Base-by-base conservation (phyloP, 2,329 filamentous ascomycete genomes). In the Coniochaeta sp. region DNA sequence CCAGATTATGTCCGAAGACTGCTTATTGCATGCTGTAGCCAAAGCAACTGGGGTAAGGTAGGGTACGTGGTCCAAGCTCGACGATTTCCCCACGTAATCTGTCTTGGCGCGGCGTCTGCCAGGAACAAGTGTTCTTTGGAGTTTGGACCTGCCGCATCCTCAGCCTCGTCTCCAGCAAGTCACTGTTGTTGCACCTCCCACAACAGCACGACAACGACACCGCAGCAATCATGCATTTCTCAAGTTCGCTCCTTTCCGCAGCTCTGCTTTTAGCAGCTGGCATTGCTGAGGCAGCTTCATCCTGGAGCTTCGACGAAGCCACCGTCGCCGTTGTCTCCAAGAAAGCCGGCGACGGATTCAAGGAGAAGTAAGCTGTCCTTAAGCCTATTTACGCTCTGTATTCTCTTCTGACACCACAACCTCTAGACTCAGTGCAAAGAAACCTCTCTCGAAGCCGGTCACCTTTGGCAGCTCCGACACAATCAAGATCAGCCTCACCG, bases 401-500 rank as follows among this genome's bases (percentile, higher is more conserved):
- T n/a, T n/a, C n/a, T n/a, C n/a, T n/a, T n/a, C n/a, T n/a, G n/a
- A n/a, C n/a, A n/a, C 73, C 59, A 63, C 55, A n/a, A 12, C 17
- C 4, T 32, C 12, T 67, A 91, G 88, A 60, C 80, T 92, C 65
- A 78, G 76, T 62, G 75, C 80, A 22, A 82, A 81, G 63, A 78
- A 82, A 9, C 82, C 86, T 19, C 79, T 93, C 63, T 76, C 84
- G 58, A 84, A 84, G 57, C 75, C 87, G 14, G 72, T 97, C 47
- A 74, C 80, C 12, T 79, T 98, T 63, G 84, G 86, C 63, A 75
- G 81, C 59, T 73, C 83, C 59, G 92, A 96, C 71, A 86, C 86
- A 47, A 79, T 98, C 70, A 96, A 95, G 79, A 78, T 99, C 65
- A 76, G 86, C 65, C 78, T 99, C 68, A 96, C 91, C 36, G 83